Conservation (phyloP, 2,329 filamentous ascomycete genomes). For the Aspergillus eucalypticola region DNA sequence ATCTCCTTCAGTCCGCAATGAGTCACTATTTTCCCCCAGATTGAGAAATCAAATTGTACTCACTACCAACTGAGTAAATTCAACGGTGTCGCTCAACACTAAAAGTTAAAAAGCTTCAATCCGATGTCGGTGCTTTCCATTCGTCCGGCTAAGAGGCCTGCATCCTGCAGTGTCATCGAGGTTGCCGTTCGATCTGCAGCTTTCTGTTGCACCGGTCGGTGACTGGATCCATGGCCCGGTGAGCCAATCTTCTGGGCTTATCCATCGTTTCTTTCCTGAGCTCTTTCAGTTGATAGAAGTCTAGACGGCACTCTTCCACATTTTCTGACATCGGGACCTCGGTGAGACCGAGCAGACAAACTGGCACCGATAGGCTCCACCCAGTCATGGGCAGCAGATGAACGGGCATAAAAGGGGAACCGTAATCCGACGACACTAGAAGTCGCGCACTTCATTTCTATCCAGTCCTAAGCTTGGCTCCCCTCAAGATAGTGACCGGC, state of each 20-base stretch:
- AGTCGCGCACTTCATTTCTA: too few relatives aligned
- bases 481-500: too few relatives aligned
- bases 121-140: not conserved
- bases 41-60: not conserved
- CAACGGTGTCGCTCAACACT: not conserved
- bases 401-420: too few relatives aligned
- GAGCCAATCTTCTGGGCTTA: not conserved
- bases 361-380: too few relatives aligned
- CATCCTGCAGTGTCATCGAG: not conserved
- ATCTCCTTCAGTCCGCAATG: not conserved
- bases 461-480: too few relatives aligned
- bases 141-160: not conserved
- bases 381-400: too few relatives aligned
- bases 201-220: not conserved
- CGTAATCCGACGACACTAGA: too few relatives aligned
- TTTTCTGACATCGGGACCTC: not conserved
- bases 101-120: not conserved
- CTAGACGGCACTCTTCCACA: not conserved
- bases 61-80: not conserved
- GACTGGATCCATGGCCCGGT: constrained; percentile 4
- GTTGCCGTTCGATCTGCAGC: not conserved
- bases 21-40: not conserved
- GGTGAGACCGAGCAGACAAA: too few relatives aligned
- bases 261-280: not conserved
- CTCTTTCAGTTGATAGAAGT: not conserved